Percentiles rank a stretch among this genome's conserved stretches.
phyloP scores from a whole-genome alignment of 495 filamentous ascomycete genomes.

The Aspergillus baeticus region DNA sequence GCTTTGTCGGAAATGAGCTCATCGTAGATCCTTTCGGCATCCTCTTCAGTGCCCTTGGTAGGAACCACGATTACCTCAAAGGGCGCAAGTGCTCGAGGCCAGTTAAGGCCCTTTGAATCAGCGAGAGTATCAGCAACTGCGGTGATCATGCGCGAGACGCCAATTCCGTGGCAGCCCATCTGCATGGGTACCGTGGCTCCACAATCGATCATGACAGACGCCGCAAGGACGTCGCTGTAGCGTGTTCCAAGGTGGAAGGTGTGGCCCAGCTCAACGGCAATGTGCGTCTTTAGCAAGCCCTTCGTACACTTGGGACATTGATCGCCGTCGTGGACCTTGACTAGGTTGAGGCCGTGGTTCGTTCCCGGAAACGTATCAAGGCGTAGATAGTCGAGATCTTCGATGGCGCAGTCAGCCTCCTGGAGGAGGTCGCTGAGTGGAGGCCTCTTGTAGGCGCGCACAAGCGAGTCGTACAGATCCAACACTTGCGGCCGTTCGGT shows the following conservation, averaged over 20 bases:
- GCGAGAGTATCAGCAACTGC: conserved; percentile 75
- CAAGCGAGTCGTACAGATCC: conserved; percentile 46
- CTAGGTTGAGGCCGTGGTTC: conserved; percentile 48
- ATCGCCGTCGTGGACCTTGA: conserved; percentile 67
- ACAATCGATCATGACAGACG: conserved; percentile 49
- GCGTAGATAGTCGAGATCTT: conserved; percentile 39
- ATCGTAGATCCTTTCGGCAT: conserved; percentile 62
- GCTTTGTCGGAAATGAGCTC: conserved; percentile 30
- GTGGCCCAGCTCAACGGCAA: conserved; percentile 86
- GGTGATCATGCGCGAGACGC: conserved; percentile 85
- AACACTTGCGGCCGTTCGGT: conserved; percentile 31
- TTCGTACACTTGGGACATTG: conserved; percentile 65
- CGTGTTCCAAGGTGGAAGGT: conserved; percentile 92
- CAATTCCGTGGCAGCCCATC: conserved; percentile 97
- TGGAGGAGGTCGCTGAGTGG: conserved; percentile 42
- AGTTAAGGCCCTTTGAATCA: conserved; percentile 76
- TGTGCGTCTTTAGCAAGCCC: conserved; percentile 63
- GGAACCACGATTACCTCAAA: conserved; percentile 76
- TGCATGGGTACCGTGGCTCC: conserved; percentile 57
- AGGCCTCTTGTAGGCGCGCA: conserved; percentile 43
- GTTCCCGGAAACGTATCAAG: conserved; percentile 43
- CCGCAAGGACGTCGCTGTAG: conserved; percentile 74
- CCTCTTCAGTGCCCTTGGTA: conserved; percentile 42
- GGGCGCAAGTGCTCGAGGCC: conserved; percentile 84
- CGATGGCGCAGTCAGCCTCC: conserved; percentile 24